Conservation (phyloP, 495 filamentous ascomycete species). For the Penicillium paradoxum region DNA sequence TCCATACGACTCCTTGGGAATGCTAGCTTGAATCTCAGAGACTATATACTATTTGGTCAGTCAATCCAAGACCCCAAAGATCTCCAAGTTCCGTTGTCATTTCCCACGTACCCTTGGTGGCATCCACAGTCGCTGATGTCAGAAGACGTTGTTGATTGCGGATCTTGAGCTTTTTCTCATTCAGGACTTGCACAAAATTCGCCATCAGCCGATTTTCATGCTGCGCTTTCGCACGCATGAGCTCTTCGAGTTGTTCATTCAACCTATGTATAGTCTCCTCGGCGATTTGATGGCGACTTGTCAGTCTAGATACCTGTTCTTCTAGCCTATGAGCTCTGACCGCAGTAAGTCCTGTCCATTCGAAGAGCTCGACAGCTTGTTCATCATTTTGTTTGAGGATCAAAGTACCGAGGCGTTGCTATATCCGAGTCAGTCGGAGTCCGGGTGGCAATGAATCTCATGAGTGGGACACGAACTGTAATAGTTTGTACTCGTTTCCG, state of each 20-base stretch:
- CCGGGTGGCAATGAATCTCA: not conserved
- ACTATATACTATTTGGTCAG: slow-evolving; percentile 15
- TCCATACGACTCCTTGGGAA: slow-evolving; percentile 6
- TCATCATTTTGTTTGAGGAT: slow-evolving; percentile 56
- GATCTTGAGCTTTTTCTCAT: slow-evolving; percentile 90
- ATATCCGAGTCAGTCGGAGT: slow-evolving; percentile 1
- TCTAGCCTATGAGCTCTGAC: slow-evolving; percentile 36
- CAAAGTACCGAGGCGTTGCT: slow-evolving; percentile 70
- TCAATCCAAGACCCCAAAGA: not conserved
- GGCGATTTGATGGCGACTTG: slow-evolving; percentile 38
- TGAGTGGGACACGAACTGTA: slow-evolving; percentile 35
- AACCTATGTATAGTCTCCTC: slow-evolving; percentile 48
- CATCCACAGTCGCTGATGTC: slow-evolving; percentile 53
- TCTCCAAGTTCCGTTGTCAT: not conserved
- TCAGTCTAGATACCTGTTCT: slow-evolving; percentile 44
- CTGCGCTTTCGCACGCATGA: slow-evolving; percentile 58
- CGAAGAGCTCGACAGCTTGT: slow-evolving; percentile 62
- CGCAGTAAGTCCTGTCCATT: slow-evolving; percentile 61
- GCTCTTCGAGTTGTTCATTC: slow-evolving; percentile 55
- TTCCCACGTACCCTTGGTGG: slow-evolving; percentile 33
- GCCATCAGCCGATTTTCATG: slow-evolving; percentile 66
- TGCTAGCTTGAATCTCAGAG: slow-evolving; percentile 22
- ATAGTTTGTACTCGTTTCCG: slow-evolving; percentile 55
- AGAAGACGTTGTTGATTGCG: slow-evolving; percentile 72
- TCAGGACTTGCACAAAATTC: slow-evolving; percentile 68